Conservation (phyloP, 2,329 filamentous ascomycete genomes). For the Byssothecium circinans region DNA sequence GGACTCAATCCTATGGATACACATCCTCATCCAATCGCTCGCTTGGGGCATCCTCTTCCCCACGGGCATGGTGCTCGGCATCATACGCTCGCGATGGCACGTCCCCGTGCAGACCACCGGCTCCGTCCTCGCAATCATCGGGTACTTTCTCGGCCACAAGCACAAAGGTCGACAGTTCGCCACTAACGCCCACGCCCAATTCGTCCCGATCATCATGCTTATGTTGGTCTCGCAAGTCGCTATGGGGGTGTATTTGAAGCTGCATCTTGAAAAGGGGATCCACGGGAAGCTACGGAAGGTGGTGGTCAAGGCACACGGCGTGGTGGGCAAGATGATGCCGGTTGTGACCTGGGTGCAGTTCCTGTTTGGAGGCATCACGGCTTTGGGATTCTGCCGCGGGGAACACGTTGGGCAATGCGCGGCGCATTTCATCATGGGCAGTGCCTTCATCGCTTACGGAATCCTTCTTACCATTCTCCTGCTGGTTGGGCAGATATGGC, state of each 20-base stretch:
- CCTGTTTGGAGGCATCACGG: slow-evolving; percentile 91
- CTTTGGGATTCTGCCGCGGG: slow-evolving; percentile 86
- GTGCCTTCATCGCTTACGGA: slow-evolving; percentile 92
- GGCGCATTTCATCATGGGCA: slow-evolving; percentile 98
- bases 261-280: slow-evolving; percentile 84
- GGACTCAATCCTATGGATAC: slow-evolving; percentile 87
- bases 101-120: slow-evolving; percentile 82
- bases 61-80: slow-evolving; percentile 91
- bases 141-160: slow-evolving; percentile 87
- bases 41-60: slow-evolving; percentile 93
- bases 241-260: slow-evolving; percentile 81
- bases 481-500: slow-evolving; percentile 84
- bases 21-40: slow-evolving; percentile 85
- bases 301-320: slow-evolving; percentile 72
- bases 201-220: slow-evolving; percentile 79
- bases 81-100: slow-evolving; percentile 89
- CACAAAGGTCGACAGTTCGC: slow-evolving; percentile 88
- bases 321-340: slow-evolving; percentile 86
- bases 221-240: slow-evolving; percentile 75
- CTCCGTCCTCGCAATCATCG: slow-evolving; percentile 73
- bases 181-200: slow-evolving; percentile 76
- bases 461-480: slow-evolving; percentile 84
- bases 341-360: slow-evolving; percentile 89
- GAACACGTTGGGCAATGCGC: slow-evolving; percentile 91
- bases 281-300: slow-evolving; percentile 74